Evolutionary conservation across 768 basidiomycete genomes (phyloP), one percentile per base, ranked within the genome.

Genomic region (Lactarius trivialis): DNA sequence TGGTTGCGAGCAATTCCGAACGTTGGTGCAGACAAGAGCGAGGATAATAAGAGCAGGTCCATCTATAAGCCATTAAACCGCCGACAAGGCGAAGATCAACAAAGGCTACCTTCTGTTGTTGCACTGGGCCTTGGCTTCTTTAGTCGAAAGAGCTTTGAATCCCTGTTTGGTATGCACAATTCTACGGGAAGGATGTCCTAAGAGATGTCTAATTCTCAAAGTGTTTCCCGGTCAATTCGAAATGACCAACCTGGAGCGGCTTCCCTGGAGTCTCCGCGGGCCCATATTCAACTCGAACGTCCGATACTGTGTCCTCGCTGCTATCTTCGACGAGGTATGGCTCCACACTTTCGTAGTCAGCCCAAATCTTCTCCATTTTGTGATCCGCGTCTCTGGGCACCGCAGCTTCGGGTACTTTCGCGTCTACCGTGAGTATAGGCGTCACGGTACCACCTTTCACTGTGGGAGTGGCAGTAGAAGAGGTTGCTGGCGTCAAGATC

Each of bases 11-110:
- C 91, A 96, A 67, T 93, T 95, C 37, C 97, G 84, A 26, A 98
- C 82, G 68, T 95, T 95, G 17, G 94, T 85, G 28, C 89, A 89
- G 30, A 97, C 79, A 6, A 98, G 78, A 0, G 93, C 88, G 24
- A 98, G 82, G 33, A 98, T 83, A 56, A 98, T 84, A 24, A 98
- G 77, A 0, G 94, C 89, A 2, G 93, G 89, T 0, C 94, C 93
- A 72, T 97, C 92, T 93, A 58, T 43, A 19, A 28, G 36, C 19
- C 6, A 43, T 24, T 45, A 33, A 17, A 55, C 28, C 54, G n/a
- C 32, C 7, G 34, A 50, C 14, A 26, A 37, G 15, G 8, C 28
- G 7, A 12, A 14, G 5, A 7, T 28, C 30, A n/a, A 51, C 4
- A 37, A 7, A n/a, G 39, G 64, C 36, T 58, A 85, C 88, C 91